phyloP scores from a whole-genome alignment of 2,329 filamentous ascomycete species.

The Colletotrichum liaoningense region DNA sequence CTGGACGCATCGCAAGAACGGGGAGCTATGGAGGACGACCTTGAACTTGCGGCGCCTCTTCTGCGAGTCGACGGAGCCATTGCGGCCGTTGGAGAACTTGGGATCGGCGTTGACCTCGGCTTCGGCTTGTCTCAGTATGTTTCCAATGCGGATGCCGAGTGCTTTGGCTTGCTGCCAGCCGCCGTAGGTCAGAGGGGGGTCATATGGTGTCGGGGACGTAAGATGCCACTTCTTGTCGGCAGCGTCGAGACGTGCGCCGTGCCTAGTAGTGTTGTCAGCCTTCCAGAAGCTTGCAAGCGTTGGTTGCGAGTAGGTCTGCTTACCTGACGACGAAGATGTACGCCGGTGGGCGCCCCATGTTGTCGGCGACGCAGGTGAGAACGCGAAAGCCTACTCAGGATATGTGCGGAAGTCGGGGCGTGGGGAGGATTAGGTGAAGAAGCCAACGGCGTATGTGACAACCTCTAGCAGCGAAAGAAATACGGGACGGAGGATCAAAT shows the following conservation, averaged over 20 bases:
- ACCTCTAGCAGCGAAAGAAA: not conserved
- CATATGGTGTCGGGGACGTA: constrained; percentile 92
- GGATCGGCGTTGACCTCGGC: constrained; percentile 49
- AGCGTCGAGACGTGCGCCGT: constrained; percentile 93
- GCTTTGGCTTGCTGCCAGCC: constrained; percentile 90
- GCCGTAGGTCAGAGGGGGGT: constrained; percentile 93
- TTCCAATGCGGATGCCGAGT: constrained; percentile 86
- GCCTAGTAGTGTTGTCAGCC: constrained; percentile 57
- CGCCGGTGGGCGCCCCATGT: constrained; percentile 55
- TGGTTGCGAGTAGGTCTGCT: constrained; percentile 21
- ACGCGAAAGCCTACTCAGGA: not conserved
- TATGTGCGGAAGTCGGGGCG: not conserved
- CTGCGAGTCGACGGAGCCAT: constrained; percentile 38
- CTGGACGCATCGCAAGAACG: constrained; percentile 92
- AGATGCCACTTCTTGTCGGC: constrained; percentile 97
- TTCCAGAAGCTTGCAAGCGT: not conserved
- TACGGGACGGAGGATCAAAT: constrained; percentile 20
- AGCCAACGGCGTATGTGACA: constrained; percentile 13
- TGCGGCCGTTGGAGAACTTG: constrained; percentile 35
- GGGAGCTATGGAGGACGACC: constrained; percentile 91
- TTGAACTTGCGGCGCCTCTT: constrained; percentile 73
- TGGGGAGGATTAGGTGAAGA: not conserved
- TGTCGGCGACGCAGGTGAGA: constrained; percentile 28
- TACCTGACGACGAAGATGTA: constrained; percentile 59
- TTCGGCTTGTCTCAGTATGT: constrained; percentile 69